Base-by-base conservation (phyloP, 2,329 filamentous ascomycete genomes). In the Colletotrichum euphorbiae region DNA sequence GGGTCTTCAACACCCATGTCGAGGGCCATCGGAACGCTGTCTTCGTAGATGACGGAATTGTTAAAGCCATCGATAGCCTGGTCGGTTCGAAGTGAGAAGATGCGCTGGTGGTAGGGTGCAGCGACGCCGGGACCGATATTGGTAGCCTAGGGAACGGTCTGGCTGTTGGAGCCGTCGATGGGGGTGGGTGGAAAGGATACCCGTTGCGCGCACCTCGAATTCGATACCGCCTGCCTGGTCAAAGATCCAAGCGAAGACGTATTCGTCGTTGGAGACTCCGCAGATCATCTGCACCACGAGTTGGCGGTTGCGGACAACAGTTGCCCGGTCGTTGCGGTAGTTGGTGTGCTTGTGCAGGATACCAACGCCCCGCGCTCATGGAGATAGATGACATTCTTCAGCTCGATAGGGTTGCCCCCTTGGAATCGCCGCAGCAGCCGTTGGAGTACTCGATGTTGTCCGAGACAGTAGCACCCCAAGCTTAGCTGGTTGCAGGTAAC, bases 381-480 rank as follows among this genome's bases (percentile, higher is more conserved):
- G 15, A 75, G 75, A 64, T 77, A 79, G n/a, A 81, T 69, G 1
- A 79, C 78, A 17, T 80, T 80, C 0, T 75, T 72, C 43, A 79
- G 11, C 21, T 74, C 74, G 24, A 77, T 3, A 1, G 78, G 76
- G 31, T 76, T 73, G 0, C 79, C 78, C 79, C 78, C 0, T 70
- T 65, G 5, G 64, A 71, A 2, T 76, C 77, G 36, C 74, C 78
- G 8, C 77, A 75, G 68, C 74, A 75, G 1, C 69, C 77, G 40
- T 78, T 74, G 56, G 80, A 77, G 46, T 81, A 81, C 13, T 78
- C 79, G 70, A 91, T 91, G 1, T 86, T 86, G 82, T 5, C 91
- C 91, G 0, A 92, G 82, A 71, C 90, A 89, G 73, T 92, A 90
- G 67, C 90, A 92, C 8, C 90, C 90, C 1, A 91, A 82, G 2